Percentiles rank a stretch among this genome's conserved stretches.
Evolutionary conservation across 805 yeast genomes (phyloP).

Genomic region (Metschnikowia cubensis): DNA sequence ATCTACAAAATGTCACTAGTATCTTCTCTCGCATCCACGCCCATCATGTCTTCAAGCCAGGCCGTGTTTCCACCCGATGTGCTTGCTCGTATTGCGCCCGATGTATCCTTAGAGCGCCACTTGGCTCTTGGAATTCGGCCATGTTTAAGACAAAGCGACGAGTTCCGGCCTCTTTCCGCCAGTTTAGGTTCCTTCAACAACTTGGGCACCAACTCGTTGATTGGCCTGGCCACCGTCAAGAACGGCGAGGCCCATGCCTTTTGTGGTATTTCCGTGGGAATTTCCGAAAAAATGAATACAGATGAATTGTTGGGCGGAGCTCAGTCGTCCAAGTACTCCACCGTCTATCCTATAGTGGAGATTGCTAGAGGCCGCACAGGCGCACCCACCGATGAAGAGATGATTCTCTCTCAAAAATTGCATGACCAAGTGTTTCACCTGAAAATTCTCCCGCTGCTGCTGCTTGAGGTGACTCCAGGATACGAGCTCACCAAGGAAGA

Average conservation of each 20-base stretch:
- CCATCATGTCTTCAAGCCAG: conserved; percentile 11
- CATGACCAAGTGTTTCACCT: conserved; percentile 59
- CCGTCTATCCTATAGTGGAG: conserved; percentile 71
- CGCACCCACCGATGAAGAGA: conserved; percentile 84
- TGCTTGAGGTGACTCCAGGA: conserved; percentile 16
- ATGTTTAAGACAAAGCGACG: conserved; percentile 62
- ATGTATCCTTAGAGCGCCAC: conserved; percentile 74
- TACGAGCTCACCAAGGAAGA: conserved; percentile 18
- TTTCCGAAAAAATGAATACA: conserved; percentile 49
- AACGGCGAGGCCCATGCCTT: conserved; percentile 71
- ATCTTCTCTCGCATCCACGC: not conserved
- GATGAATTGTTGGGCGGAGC: conserved; percentile 25
- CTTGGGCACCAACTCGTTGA: conserved; percentile 29
- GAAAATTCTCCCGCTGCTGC: conserved; percentile 40
- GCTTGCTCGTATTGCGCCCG: conserved; percentile 81
- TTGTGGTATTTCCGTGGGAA: conserved; percentile 66
- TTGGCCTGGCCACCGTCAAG: conserved; percentile 68
- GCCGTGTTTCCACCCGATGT: conserved; percentile 77
- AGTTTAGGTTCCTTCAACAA: conserved; percentile 37
- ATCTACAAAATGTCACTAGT: conserved; percentile 1
- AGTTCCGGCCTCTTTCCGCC: conserved; percentile 55
- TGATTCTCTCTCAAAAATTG: conserved; percentile 62
- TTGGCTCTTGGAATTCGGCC: conserved; percentile 75
- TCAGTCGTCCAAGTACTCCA: conserved; percentile 17
- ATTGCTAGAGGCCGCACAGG: conserved; percentile 72